Base-by-base conservation (phyloP, 768 basidiomycete genomes). In the Tylopilus plumbeoviolaceoides region DNA sequence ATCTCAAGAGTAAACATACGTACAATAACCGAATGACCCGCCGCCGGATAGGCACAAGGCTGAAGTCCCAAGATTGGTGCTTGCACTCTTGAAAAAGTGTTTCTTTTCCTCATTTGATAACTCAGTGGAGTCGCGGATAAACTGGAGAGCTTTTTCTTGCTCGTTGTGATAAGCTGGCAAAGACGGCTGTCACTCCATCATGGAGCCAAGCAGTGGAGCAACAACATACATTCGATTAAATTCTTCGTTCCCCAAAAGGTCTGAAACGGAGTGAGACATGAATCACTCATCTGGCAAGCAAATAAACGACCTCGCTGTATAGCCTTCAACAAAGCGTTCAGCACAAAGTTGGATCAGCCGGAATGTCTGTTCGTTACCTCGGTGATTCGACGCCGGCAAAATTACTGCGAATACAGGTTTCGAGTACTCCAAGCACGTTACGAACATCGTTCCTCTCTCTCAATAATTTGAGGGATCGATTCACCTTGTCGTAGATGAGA, bases 21-120 rank as follows among this genome's bases (percentile, higher is more conserved):
- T 70, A 87, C 92, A 98, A 66, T 95, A 97, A 9, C 93, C 94
- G 65, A 98, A 95, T 1, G 87, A 85, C 8, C 91, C 97, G 7
- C 97, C 95, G 15, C 97, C 97, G n/a, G 90, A 93, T 11, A 99
- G 78, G 69, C 95, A 98, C 5, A 99, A 73, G 0, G 97, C 95
- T 38, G 90, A 88, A 4, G 89, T 83, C 67, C 95, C 95, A 11
- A 95, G 78, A 71, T 97, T 95, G 44, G 89, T 87, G 65, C 91
- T 93, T 43, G 87, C 82, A 56, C 80, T 85, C 66, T 88, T 88
- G 75, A 97, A 98, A 67, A 99, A 98, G 10, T 84, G 80, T 59
- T 82, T 82, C 74, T 98, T 98, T 72, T 98, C 94, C 51, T 97
- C 91, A 14, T 83, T 72, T 0, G 87, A 81, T 8, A 98, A 72